Conservation (phyloP, 441 rosid species). For the Pelargonium myrrhifolium region DNA sequence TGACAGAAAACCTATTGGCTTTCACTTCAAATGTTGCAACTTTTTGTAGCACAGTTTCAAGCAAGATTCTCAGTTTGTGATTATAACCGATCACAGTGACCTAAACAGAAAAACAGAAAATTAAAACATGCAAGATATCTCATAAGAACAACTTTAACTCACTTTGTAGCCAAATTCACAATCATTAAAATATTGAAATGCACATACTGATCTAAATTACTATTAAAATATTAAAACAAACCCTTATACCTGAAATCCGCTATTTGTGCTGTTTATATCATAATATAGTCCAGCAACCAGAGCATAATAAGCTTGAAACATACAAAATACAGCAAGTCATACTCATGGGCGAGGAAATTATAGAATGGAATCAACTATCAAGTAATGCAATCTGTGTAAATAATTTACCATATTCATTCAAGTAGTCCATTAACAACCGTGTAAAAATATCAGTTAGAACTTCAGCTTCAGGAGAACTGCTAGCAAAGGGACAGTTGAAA, state of each 20-base stretch:
- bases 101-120: slow-evolving; percentile 30
- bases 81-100: slow-evolving; percentile 69
- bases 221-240: not conserved
- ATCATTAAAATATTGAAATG: slow-evolving; percentile 1
- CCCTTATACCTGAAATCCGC: slow-evolving; percentile 59
- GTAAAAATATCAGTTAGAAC: slow-evolving; percentile 64
- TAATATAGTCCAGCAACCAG: slow-evolving; percentile 75
- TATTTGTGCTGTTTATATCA: slow-evolving; percentile 32
- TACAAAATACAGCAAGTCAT: slow-evolving; percentile 15
- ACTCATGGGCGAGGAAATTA: not conserved
- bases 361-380: not conserved
- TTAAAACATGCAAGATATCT: slow-evolving; percentile 6
- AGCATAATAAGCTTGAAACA: slow-evolving; percentile 67
- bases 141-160: not conserved
- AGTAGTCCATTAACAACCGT: slow-evolving; percentile 60
- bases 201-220: not conserved
- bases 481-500: slow-evolving; percentile 69
- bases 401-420: slow-evolving; percentile 82
- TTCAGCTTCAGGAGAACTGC: slow-evolving; percentile 56
- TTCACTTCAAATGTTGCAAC: slow-evolving; percentile 68
- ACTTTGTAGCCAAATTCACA: not conserved
- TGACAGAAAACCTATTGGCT: slow-evolving; percentile 70
- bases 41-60: slow-evolving; percentile 58
- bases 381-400: not conserved
- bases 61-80: slow-evolving; percentile 66